Evolutionary conservation across 2,329 filamentous ascomycete genomes (phyloP).

Genomic region (Phialocephala subalpina): DNA sequence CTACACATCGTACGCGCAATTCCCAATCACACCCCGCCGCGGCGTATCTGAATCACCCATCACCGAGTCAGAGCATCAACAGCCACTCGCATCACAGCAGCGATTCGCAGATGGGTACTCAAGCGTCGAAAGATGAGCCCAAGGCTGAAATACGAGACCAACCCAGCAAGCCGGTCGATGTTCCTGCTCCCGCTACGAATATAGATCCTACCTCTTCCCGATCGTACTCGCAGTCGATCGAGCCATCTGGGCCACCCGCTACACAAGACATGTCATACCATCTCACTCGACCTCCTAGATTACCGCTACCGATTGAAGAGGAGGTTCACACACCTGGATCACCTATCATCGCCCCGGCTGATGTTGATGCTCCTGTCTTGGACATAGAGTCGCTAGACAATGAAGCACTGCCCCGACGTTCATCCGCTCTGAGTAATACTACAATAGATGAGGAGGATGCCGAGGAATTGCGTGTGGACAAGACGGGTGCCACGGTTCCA

Average conservation of each 20-base stretch:
- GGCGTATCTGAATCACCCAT: slow-evolving; percentile 14
- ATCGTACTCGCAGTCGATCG: slow-evolving; percentile 56
- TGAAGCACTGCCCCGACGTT: slow-evolving; percentile 54
- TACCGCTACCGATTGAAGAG: slow-evolving; percentile 93
- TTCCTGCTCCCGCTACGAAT: slow-evolving; percentile 45
- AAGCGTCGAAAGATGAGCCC: slow-evolving; percentile 41
- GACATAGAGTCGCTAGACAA: slow-evolving; percentile 58
- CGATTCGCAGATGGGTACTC: slow-evolving; percentile 34
- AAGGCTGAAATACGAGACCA: slow-evolving; percentile 48
- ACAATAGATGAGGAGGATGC: slow-evolving; percentile 82
- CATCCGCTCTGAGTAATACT: slow-evolving; percentile 67
- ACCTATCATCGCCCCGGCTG: slow-evolving; percentile 80
- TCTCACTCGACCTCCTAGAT: slow-evolving; percentile 79
- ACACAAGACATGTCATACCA: slow-evolving; percentile 61
- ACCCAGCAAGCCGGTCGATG: slow-evolving; percentile 66
- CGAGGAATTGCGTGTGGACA: slow-evolving; percentile 79
- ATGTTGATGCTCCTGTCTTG: slow-evolving; percentile 48
- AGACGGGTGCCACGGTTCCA: slow-evolving; percentile 80
- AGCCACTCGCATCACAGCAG: slow-evolving; percentile 34
- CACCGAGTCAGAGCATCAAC: slow-evolving; percentile 34
- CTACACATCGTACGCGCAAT: slow-evolving; percentile 40
- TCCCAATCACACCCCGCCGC: slow-evolving; percentile 29
- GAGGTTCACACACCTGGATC: slow-evolving; percentile 90
- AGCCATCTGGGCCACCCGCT: slow-evolving; percentile 53
- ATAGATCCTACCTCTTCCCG: slow-evolving; percentile 36